These are phyloP conservation scores for Lentithecium fluviatile DNA, from an alignment of 495 filamentous ascomycete genomes.

Conservation along the genomic window DNA sequence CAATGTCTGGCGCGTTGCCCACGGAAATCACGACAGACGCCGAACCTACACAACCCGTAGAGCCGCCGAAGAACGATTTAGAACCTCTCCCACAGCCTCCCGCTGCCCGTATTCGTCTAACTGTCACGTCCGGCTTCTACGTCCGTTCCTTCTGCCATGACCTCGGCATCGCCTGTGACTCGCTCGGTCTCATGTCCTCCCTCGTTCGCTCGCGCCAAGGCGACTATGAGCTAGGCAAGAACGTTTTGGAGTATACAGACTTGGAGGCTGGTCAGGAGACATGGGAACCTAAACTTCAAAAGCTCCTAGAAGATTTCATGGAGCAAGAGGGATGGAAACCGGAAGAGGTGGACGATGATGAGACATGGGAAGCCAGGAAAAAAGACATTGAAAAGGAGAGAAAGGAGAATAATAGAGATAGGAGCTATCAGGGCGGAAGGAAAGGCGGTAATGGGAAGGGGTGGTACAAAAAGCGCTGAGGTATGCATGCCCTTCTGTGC, in stretches of 20 bases:
- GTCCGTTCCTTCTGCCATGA: conserved; percentile 92
- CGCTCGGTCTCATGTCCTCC: conserved; percentile 81
- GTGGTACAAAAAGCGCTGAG: not conserved
- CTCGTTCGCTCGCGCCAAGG: conserved; percentile 79
- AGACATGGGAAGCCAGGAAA: conserved; percentile 8
- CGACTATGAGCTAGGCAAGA: conserved; percentile 67
- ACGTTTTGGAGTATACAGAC: conserved; percentile 81
- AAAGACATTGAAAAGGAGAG: conserved; percentile 10
- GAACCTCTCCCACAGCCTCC: conserved; percentile 55
- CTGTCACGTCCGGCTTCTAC: conserved; percentile 94
- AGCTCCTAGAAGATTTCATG: conserved; percentile 60
- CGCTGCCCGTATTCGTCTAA: conserved; percentile 82
- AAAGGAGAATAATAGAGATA: conserved; percentile 15
- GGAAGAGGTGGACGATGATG: conserved; percentile 22
- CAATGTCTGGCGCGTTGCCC: conserved; percentile 35
- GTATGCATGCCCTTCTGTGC: too few relatives aligned
- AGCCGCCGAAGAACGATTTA: conserved; percentile 9
- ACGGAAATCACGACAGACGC: not conserved
- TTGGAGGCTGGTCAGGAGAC: conserved; percentile 73
- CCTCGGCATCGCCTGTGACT: conserved; percentile 77
- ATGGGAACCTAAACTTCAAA: conserved; percentile 74
- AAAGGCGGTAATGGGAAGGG: not conserved
- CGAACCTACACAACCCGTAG: not conserved
- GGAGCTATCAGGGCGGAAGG: conserved; percentile 21
- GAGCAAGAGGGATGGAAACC: conserved; percentile 42